Base-by-base conservation (phyloP, 2,329 filamentous ascomycete genomes). In the Talaromyces sp. region DNA sequence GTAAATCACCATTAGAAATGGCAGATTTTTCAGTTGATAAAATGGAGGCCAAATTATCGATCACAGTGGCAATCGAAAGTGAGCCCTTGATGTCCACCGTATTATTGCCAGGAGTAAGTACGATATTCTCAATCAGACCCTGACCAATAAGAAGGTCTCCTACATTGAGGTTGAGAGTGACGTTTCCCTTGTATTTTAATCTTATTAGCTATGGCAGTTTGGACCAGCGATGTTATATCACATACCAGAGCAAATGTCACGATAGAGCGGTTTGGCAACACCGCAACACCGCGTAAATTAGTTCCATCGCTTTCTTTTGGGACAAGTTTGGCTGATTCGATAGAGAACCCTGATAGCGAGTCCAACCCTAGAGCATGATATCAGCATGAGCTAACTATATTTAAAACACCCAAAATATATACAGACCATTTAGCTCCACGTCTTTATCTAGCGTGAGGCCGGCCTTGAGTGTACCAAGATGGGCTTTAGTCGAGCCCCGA, bases 1-100 rank as follows among this genome's bases (percentile, higher is more conserved):
- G 70, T 27, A 82, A 67, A n/a, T 75, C 72, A 4, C 81, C 80
- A 0, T 74, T 66, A 31, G 65, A 65, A 2, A 82, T 71, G 0
- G 79, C 68, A 0, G 65, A 68, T 2, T 68, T 68, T 56, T 82
- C 79, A 56, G 67, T 70, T 10, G 71, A 67, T 0, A 82, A 68
- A 6, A 83, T 71, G 2, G 69, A 64, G 0, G 72, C 71, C 0
- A 82, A 66, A 59, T 83, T 82, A n/a, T 73, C 69, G 0, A 81
- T 54, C 1, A 81, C 67, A 12, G 70, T 65, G 7, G 75, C 69
- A n/a, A 82, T 70, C 64, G 50, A 52, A 8, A 52, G 50, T 23
- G 50, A 52, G 18, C 50, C 50, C 50, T 52, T 52, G 50, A 52
- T 52, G 14, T 31, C 50, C 28, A 65, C 64, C 23, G 60, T 63